Evolutionary conservation across 495 filamentous ascomycete species (phyloP).

Genomic region (Sphaerosporella brunnea): DNA sequence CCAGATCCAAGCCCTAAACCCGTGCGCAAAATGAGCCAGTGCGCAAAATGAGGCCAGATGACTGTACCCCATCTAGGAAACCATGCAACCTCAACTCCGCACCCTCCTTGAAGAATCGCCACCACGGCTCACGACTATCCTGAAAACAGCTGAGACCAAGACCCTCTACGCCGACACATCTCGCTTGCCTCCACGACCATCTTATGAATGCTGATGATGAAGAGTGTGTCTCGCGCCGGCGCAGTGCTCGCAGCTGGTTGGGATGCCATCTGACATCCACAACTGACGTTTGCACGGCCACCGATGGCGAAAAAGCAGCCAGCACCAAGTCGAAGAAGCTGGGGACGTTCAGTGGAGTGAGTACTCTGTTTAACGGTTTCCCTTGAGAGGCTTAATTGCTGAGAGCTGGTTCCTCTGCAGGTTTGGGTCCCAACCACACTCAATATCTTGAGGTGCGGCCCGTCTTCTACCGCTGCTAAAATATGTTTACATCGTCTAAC

Average conservation of each 20-base stretch:
- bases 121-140: neutral
- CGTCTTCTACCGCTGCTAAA: too few relatives aligned
- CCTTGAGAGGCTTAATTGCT: neutral
- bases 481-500: too few relatives aligned
- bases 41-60: too few relatives aligned
- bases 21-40: too few relatives aligned
- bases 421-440: constrained; percentile 75
- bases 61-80: too few relatives aligned
- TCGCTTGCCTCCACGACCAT: neutral
- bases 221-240: neutral
- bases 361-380: neutral
- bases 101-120: too few relatives aligned
- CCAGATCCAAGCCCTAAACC: too few relatives aligned
- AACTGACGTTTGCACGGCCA: neutral
- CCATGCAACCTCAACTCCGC: too few relatives aligned
- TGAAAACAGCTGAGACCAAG: neutral
- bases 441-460: constrained; percentile 51
- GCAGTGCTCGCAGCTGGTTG: neutral
- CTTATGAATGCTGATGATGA: neutral
- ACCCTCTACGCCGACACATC: neutral
- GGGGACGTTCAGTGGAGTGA: constrained; percentile 25
- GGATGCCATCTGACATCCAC: neutral
- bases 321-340: constrained; percentile 18
- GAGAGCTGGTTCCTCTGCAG: constrained; percentile 1
- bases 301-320: constrained; percentile 15